These are phyloP conservation scores for Penicillium crustosum DNA, from an alignment of 2,329 filamentous ascomycete genomes.

Conservation along the genomic window DNA sequence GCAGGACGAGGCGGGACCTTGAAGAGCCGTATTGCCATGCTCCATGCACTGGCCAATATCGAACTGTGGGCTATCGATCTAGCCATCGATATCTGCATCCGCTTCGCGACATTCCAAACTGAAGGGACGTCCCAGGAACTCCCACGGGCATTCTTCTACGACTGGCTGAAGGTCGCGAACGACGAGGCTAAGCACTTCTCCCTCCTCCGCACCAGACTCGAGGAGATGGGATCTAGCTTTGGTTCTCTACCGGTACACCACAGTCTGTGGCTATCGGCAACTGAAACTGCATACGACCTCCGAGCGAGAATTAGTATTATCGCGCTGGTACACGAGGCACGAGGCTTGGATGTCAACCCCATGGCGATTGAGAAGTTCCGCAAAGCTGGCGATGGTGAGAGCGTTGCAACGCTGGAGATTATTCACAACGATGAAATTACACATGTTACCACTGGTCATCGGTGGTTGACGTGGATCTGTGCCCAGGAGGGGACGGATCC, in stretches of 20 bases:
- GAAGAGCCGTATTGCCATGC: constrained; percentile 49
- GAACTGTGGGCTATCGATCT: constrained; percentile 52
- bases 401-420: constrained; percentile 43
- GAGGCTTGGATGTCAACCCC: constrained; percentile 50
- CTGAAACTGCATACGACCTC: constrained; percentile 46
- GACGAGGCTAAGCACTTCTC: constrained; percentile 53
- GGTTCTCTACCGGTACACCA: constrained; percentile 50
- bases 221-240: constrained; percentile 48
- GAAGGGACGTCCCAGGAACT: constrained; percentile 29
- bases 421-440: constrained; percentile 53
- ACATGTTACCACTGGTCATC: constrained; percentile 50
- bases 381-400: constrained; percentile 43
- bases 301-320: constrained; percentile 50
- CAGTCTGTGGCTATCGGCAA: constrained; percentile 48
- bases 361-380: constrained; percentile 52
- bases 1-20: constrained; percentile 45
- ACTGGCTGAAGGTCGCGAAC: constrained; percentile 51
- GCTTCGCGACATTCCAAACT: constrained; percentile 48
- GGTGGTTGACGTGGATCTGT: constrained; percentile 52
- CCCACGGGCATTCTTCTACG: constrained; percentile 49
- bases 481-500: constrained; percentile 47
- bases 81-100: constrained; percentile 50
- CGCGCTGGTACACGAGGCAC: constrained; percentile 50
- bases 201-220: constrained; percentile 46
- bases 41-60: constrained; percentile 51